Evolutionary conservation across 169 alveolate genomes (phyloP).

Genomic region (Cyclospora cayetanensis): DNA sequence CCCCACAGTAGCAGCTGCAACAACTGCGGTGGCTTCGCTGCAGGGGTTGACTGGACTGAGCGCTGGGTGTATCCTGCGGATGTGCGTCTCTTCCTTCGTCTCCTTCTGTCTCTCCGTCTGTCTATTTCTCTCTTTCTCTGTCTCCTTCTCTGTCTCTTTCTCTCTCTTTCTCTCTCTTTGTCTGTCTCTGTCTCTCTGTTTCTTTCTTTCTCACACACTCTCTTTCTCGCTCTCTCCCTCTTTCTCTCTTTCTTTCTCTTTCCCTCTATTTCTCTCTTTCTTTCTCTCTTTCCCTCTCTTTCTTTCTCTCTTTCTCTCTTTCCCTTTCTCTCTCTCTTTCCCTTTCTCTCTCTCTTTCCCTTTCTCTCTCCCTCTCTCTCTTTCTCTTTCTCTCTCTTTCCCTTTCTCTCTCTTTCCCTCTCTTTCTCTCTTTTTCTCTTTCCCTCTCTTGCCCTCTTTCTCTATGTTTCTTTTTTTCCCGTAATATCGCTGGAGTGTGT

Average conservation of each 20-base stretch:
- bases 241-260: background rate
- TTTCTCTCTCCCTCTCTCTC: no score
- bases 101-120: background rate
- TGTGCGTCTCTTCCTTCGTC: background rate
- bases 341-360: background rate
- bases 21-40: background rate
- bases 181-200: background rate
- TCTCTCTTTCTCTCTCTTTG: background rate
- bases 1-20: background rate
- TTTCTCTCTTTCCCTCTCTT: background rate
- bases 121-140: background rate
- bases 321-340: background rate
- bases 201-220: background rate
- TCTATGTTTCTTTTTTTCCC: no score
- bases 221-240: background rate
- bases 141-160: background rate
- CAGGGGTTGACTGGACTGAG: slow-evolving; percentile 54
- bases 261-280: background rate
- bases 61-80: slow-evolving; percentile 34
- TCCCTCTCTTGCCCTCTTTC: no score
- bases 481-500: no score
- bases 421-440: no score
- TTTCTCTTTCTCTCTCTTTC: no score
- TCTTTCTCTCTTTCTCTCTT: background rate
- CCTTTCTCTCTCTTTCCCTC: background rate